Evolutionary conservation across 495 filamentous ascomycete species (phyloP), one percentile per base, ranked within the genome.

Genomic region (Haplographium delicatum): DNA sequence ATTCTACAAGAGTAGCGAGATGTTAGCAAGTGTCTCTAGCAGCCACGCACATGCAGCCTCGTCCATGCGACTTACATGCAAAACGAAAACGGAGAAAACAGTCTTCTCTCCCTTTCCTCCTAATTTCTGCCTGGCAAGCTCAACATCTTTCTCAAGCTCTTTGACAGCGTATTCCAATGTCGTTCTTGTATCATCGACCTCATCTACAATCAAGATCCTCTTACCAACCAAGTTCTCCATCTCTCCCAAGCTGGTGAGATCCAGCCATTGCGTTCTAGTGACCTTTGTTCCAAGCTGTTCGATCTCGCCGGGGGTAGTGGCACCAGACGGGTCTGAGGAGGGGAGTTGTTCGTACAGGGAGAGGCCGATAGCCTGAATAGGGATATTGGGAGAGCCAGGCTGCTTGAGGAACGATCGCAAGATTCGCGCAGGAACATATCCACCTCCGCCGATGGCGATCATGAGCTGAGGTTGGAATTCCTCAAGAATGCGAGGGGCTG

Each of bases 341-440:
- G 81, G 70, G 24, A 96, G 84, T 31, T 80, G 76, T 71, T 99
- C 93, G 73, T 99, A 99, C 44, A 99, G 83, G 20, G 90, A 96
- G 39, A 99, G 84, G 41, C 93, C 93, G 66, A 99, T 99, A 27
- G 93, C 93, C 78, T 99, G 93, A 69, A 99, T 99, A 51, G 93
- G 91, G 65, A 99, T 99, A 72, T 99, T 99, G 65, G 89, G 78
- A 56, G 77, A 80, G 52, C 85, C 88, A 44, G 86, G 76, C 62
- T 82, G 81, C 75, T 96, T 96, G 65, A 99, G 88, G 74, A 97
- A 99, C 9, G 93, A 97, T 40, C 91, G 86, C 48, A 99, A 82
- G 69, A 99, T 97, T 51, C 93, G 89, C 33, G 93, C 93, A 39
- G 93, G 93, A 18, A 99, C 89, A 67, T 96, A 99, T 46, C 93